Conservation (phyloP, 805 yeast species). For the Wickerhamiella bombiphila region DNA sequence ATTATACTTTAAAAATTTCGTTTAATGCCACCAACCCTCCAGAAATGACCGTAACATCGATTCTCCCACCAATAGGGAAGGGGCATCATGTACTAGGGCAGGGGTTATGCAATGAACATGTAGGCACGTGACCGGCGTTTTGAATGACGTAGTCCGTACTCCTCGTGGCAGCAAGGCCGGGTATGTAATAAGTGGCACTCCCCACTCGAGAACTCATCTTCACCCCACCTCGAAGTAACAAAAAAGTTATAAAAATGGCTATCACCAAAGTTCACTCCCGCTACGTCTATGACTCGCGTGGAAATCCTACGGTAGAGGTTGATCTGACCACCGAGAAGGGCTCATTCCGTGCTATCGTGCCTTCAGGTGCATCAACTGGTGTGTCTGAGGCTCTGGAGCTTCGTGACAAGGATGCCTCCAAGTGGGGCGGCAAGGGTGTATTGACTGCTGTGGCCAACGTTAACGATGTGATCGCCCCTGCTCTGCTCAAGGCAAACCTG, state of each 20-base stretch:
- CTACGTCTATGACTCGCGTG: slow-evolving; percentile 98
- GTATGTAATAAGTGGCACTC: too few species aligned
- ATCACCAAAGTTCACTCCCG: slow-evolving; percentile 81
- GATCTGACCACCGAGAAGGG: slow-evolving; percentile 89
- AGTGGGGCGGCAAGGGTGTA: slow-evolving; percentile 99
- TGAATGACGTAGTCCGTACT: too few species aligned
- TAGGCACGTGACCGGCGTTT: too few species aligned
- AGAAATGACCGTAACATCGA: too few species aligned
- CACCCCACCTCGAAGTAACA: too few species aligned
- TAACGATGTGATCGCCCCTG: slow-evolving; percentile 90
- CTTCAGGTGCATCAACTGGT: slow-evolving; percentile 99
- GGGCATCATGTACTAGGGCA: too few species aligned
- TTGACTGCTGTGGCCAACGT: slow-evolving; percentile 93
- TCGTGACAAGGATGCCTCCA: slow-evolving; percentile 94
- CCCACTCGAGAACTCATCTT: too few species aligned
- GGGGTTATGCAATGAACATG: too few species aligned
- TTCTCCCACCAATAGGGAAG: too few species aligned
- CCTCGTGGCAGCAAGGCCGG: too few species aligned
- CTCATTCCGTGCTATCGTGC: slow-evolving; percentile 91
- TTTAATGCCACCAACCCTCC: too few species aligned
- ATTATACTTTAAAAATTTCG: too few species aligned
- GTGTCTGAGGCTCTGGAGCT: slow-evolving; percentile 95
- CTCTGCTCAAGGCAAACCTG: slow-evolving; percentile 61
- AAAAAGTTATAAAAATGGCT: slow-evolving; percentile 63
- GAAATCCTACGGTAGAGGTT: slow-evolving; percentile 99